phyloP scores from a whole-genome alignment of 306 rosid genomes.

The Pyrus betulifolia region DNA sequence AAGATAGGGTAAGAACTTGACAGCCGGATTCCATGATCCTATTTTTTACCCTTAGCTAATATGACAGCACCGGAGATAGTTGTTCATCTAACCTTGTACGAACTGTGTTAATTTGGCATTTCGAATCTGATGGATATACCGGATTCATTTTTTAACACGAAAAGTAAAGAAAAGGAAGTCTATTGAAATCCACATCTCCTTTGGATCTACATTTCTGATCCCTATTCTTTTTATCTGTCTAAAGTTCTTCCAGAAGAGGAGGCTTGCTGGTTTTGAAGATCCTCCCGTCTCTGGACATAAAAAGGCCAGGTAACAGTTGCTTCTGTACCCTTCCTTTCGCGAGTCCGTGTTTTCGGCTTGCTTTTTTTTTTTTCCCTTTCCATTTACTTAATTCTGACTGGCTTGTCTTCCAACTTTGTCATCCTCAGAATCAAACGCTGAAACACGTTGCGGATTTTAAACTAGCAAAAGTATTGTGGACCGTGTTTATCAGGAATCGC shows the following conservation, averaged over 20 bases:
- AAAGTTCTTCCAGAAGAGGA: conserved; percentile 16
- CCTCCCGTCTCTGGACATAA: not conserved
- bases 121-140: not conserved
- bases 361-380: not conserved
- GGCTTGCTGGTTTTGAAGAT: conserved; percentile 15
- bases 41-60: not conserved
- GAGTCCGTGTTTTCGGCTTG: not conserved
- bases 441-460: not conserved
- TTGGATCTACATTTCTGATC: not conserved
- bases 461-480: not conserved
- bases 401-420: not conserved
- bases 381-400: not conserved
- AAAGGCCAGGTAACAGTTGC: conserved; percentile 6
- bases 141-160: not conserved
- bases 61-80: not conserved
- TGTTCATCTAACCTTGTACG: not conserved
- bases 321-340: not conserved
- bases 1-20: conserved; percentile 6
- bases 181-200: not conserved
- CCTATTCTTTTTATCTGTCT: not conserved
- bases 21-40: not conserved
- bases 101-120: not conserved
- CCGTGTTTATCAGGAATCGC: not conserved
- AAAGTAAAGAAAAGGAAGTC: not conserved
- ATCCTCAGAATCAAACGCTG: not conserved